These are phyloP conservation scores for Dillenia turbinata DNA, from an alignment of 164 flowering plant species.

Conservation along the genomic window DNA sequence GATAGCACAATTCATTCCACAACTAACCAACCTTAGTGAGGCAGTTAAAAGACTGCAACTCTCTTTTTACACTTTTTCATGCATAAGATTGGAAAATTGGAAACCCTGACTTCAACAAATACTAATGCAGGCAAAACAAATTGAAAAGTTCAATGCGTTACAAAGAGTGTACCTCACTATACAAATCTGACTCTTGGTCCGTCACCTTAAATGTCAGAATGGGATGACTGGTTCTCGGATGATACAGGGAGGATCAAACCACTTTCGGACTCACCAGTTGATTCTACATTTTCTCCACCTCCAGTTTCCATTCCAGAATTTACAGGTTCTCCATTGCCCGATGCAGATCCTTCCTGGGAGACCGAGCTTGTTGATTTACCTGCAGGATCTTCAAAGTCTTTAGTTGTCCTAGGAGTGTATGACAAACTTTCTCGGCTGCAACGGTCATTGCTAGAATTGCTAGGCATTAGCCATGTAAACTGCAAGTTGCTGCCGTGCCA, in stretches of 20 bases:
- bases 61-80: slow-evolving; percentile 18
- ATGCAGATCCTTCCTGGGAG: slow-evolving; percentile 20
- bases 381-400: slow-evolving; percentile 22
- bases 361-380: slow-evolving; percentile 17
- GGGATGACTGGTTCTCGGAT: slow-evolving; percentile 21
- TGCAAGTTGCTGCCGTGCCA: slow-evolving; percentile 73
- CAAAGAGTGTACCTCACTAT: slow-evolving; percentile 44
- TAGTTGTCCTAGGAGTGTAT: slow-evolving; percentile 16
- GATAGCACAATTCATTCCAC: slow-evolving; percentile 11
- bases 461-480: slow-evolving; percentile 59
- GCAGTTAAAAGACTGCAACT: slow-evolving; percentile 11
- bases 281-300: slow-evolving; percentile 13
- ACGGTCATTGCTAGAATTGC: slow-evolving; percentile 22
- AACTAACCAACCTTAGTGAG: slow-evolving; percentile 10
- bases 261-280: slow-evolving; percentile 21
- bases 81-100: slow-evolving; percentile 11
- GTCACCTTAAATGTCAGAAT: slow-evolving; percentile 24
- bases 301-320: slow-evolving; percentile 15
- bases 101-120: slow-evolving; percentile 5
- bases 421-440: slow-evolving; percentile 26
- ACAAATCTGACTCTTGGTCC: slow-evolving; percentile 23
- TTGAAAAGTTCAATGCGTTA: not conserved
- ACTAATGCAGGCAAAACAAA: not conserved
- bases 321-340: slow-evolving; percentile 25
- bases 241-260: slow-evolving; percentile 10